A percentile compares a stretch with the other conserved stretches of the same genome.
These are phyloP conservation scores for Rhizoclosmatium sp. DNA, from an alignment of 192 early-diverging fungal species.

Conservation along the genomic window DNA sequence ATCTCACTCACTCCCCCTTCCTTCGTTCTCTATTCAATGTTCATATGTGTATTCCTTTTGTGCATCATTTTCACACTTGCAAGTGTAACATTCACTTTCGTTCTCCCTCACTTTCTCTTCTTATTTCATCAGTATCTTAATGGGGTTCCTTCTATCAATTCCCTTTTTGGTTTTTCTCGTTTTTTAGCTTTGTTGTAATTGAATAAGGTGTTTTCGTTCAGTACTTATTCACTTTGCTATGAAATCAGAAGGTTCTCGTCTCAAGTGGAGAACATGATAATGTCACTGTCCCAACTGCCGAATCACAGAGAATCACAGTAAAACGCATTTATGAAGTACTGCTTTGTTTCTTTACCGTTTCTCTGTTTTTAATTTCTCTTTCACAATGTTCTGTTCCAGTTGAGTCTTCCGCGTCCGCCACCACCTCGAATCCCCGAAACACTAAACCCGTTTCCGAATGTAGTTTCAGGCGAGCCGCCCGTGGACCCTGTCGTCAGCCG, in stretches of 20 bases:
- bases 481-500: constrained; percentile 87
- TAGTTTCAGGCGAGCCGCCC: constrained; percentile 93
- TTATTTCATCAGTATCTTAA: not conserved
- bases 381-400: constrained; percentile 37
- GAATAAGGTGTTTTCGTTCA: not conserved
- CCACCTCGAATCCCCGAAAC: not conserved
- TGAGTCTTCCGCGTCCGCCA: not conserved
- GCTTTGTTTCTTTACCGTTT: not conserved
- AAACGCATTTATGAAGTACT: not conserved
- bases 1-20: not conserved
- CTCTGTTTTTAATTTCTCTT: not conserved
- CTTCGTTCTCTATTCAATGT: not conserved
- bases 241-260: no score
- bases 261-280: not conserved
- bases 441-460: not conserved
- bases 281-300: not conserved
- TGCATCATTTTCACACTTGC: not conserved
- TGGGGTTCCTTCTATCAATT: not conserved
- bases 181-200: not conserved
- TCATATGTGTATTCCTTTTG: not conserved
- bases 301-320: not conserved
- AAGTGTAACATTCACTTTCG: not conserved
- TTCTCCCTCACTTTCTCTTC: not conserved
- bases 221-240: not conserved
- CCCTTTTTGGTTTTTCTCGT: not conserved